Base-by-base conservation (phyloP, 2,329 filamentous ascomycete species). In the Verticillium longisporum region DNA sequence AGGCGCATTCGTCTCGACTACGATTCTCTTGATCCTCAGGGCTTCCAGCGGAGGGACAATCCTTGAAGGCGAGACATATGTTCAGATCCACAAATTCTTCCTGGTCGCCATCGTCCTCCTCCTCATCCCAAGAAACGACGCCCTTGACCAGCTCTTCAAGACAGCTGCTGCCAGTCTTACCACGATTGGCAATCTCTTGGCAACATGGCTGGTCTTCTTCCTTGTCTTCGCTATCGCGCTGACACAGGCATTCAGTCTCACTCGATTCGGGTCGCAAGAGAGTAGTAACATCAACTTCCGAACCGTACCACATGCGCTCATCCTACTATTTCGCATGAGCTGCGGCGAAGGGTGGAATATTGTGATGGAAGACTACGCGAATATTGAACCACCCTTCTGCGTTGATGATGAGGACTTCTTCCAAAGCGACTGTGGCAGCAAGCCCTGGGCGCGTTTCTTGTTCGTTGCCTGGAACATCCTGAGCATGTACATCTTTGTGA, bases 401-500 rank as follows among this genome's bases (percentile, higher is more conserved):
- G 92, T 93, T 1, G 81, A 88, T 21, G 83, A 83, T 37, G 70
- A 78, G 1, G 82, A 83, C 45, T 97, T 97, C 74, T 94, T 92
- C 69, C 79, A 90, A 53, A 95, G 92, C 68, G 96, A 99, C 75
- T 99, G 95, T 70, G 95, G 95, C 62, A 97, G 94, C 76, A 84
- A 87, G 58, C 84, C 87, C 45, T 99, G 95, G 92, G 92, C 95
- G 7, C 84, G 92, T 58, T 86, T 88, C 37, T 80, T 99, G 9
- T 99, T 99, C 78, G 92, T 98, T 61, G 86, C 89, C 4, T 99
- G 95, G 95, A 99, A 99, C 78, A 94, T 99, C 69, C 84, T 99
- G 75, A 98, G 94, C 89, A 99, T 99, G 95, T 99, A 99, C 77
- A 96, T 99, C 69, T 99, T 99, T 70, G 94, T 98, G 71, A 97